Evolutionary conservation across 2,329 filamentous ascomycete species (phyloP).

Genomic region (Tolypocladium tropicale): DNA sequence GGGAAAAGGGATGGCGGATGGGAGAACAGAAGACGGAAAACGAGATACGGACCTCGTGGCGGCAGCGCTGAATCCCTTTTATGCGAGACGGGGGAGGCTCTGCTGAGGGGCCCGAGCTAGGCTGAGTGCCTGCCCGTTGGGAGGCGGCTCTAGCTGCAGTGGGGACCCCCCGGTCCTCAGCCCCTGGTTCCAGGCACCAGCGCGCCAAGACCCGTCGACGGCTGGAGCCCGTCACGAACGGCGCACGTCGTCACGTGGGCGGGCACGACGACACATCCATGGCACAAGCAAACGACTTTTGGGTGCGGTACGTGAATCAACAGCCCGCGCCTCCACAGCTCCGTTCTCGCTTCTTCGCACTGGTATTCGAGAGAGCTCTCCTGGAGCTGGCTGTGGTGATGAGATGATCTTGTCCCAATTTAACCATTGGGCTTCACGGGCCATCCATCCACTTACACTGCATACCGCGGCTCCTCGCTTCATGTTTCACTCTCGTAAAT

Average conservation of each 20-base stretch:
- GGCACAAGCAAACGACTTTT: no score
- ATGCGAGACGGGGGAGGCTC: neutral
- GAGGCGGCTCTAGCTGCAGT: neutral
- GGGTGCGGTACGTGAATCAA: no score
- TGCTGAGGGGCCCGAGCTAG: neutral
- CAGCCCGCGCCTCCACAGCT: neutral
- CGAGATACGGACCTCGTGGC: neutral
- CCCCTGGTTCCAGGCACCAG: neutral
- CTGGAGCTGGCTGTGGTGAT: no score
- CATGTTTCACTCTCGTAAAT: no score
- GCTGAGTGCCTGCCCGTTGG: neutral
- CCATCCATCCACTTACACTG: no score
- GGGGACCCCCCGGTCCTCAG: neutral
- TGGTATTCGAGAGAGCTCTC: no score
- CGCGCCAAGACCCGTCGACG: neutral
- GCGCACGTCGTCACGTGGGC: neutral
- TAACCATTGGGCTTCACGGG: no score
- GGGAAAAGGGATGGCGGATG: neutral
- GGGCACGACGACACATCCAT: no score
- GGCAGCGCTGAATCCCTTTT: neutral
- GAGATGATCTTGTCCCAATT: no score
- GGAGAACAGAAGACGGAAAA: neutral
- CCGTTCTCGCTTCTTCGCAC: no score
- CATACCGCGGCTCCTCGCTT: no score
- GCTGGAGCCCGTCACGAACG: neutral